phyloP scores from a whole-genome alignment of 106 monocot species.

The Acorus gramineus region DNA sequence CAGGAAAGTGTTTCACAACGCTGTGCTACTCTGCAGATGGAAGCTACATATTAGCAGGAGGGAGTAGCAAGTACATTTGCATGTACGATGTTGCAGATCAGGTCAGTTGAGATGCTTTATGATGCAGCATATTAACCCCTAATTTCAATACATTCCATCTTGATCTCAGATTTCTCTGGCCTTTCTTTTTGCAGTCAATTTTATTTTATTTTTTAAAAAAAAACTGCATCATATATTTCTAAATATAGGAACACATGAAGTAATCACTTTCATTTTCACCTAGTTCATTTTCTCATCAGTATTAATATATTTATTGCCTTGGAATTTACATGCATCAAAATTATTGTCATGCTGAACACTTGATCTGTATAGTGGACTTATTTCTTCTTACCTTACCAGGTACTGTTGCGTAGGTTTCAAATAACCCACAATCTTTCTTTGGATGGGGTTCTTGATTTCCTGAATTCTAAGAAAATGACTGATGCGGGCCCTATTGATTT shows the following conservation, averaged over 20 bases:
- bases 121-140: not conserved
- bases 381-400: constrained; percentile 28
- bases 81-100: constrained; percentile 98
- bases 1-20: constrained; percentile 88
- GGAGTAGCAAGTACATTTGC: constrained; percentile 92
- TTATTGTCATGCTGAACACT: too few relatives aligned
- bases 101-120: constrained; percentile 24
- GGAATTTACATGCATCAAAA: too few relatives aligned
- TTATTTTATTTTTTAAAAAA: too few relatives aligned
- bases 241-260: too few relatives aligned
- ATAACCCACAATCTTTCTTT: constrained; percentile 77
- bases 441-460: constrained; percentile 93
- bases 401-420: constrained; percentile 83
- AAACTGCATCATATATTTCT: too few relatives aligned
- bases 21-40: constrained; percentile 97
- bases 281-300: too few relatives aligned
- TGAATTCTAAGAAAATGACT: constrained; percentile 94
- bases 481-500: constrained; percentile 89
- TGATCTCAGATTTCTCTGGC: not conserved
- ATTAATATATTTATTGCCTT: too few relatives aligned
- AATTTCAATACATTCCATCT: not conserved
- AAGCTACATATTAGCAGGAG: constrained; percentile 92
- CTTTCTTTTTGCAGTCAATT: not conserved
- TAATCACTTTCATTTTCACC: too few relatives aligned
- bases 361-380: not conserved